A percentile compares a stretch with the other conserved stretches of the same genome.
phyloP scores from a whole-genome alignment of 225 moss, liverwort and hornwort species.

The Polytrichum commune region DNA sequence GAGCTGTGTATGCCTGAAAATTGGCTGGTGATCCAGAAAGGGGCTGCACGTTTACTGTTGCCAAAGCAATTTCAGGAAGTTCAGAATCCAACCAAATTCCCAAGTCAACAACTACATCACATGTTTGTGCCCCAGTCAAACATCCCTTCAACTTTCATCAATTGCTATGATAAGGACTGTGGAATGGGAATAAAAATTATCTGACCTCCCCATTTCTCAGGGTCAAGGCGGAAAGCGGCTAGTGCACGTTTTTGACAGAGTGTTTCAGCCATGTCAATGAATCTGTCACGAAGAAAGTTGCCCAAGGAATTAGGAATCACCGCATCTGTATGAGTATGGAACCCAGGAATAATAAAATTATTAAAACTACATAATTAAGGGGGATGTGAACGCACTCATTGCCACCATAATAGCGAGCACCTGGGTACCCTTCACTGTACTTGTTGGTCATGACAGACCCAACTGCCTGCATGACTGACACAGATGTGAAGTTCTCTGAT shows the following conservation, averaged over 20 bases:
- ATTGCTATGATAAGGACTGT: background rate
- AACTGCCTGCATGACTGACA: constrained; percentile 58
- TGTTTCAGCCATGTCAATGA: constrained; percentile 69
- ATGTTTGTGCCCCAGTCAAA: background rate
- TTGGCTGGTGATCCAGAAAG: constrained; percentile 77
- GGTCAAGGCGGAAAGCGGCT: constrained; percentile 59
- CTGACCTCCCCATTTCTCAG: constrained; percentile 66
- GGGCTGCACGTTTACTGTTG: constrained; percentile 73
- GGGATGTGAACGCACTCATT: constrained; percentile 35
- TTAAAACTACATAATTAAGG: background rate
- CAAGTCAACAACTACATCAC: background rate
- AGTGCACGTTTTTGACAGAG: constrained; percentile 65
- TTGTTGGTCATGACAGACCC: constrained; percentile 73
- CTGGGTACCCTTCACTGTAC: constrained; percentile 62
- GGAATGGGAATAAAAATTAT: background rate
- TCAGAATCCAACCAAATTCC: background rate
- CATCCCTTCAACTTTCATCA: background rate
- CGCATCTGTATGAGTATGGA: too few relatives aligned
- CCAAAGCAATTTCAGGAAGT: background rate
- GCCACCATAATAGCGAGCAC: constrained; percentile 59
- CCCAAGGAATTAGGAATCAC: background rate
- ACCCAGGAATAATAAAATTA: background rate
- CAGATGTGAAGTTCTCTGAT: constrained; percentile 62
- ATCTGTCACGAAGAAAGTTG: constrained; percentile 24
- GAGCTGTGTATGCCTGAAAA: constrained; percentile 82